Percentiles rank a stretch among this genome's conserved stretches.
Evolutionary conservation across 2,329 filamentous ascomycete species (phyloP).

Genomic region (Hypomyces rosellus): DNA sequence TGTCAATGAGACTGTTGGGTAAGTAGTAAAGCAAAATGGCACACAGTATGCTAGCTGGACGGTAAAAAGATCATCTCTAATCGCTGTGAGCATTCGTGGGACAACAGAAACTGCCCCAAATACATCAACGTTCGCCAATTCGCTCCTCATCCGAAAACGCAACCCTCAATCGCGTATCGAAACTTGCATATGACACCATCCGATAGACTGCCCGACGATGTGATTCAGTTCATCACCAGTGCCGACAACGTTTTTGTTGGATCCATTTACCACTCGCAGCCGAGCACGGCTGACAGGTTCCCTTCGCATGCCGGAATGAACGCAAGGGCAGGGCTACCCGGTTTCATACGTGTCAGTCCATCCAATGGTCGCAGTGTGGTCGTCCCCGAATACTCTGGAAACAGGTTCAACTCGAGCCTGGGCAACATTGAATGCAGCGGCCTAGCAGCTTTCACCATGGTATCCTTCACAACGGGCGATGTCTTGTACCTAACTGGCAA

Average conservation of each 20-base stretch:
- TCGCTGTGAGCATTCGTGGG: not conserved
- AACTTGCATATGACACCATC: slow-evolving; percentile 2
- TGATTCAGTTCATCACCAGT: slow-evolving; percentile 7
- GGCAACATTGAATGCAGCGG: slow-evolving; percentile 6
- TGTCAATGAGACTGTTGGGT: slow-evolving; percentile 7
- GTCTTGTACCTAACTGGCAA: slow-evolving; percentile 5
- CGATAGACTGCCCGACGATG: slow-evolving; percentile 4
- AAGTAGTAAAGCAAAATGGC: not conserved
- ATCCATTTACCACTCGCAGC: slow-evolving; percentile 2
- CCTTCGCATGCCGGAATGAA: slow-evolving; percentile 8
- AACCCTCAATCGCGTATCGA: slow-evolving; percentile 3
- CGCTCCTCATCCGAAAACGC: not conserved
- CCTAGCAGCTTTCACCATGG: slow-evolving; percentile 2
- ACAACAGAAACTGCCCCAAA: slow-evolving; percentile 5
- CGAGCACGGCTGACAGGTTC: not conserved
- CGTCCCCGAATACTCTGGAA: slow-evolving; percentile 7
- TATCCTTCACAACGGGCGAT: slow-evolving; percentile 8
- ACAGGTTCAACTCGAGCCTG: slow-evolving; percentile 9
- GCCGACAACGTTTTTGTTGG: slow-evolving; percentile 8
- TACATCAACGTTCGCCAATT: slow-evolving; percentile 9
- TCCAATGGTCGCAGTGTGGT: slow-evolving; percentile 5
- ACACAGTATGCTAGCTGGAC: no score
- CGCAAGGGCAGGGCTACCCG: slow-evolving; percentile 4
- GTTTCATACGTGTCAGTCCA: slow-evolving; percentile 7
- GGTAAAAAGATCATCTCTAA: not conserved